Base-by-base conservation (phyloP, 768 basidiomycete genomes). In the Hemileccinum rubropunctum region DNA sequence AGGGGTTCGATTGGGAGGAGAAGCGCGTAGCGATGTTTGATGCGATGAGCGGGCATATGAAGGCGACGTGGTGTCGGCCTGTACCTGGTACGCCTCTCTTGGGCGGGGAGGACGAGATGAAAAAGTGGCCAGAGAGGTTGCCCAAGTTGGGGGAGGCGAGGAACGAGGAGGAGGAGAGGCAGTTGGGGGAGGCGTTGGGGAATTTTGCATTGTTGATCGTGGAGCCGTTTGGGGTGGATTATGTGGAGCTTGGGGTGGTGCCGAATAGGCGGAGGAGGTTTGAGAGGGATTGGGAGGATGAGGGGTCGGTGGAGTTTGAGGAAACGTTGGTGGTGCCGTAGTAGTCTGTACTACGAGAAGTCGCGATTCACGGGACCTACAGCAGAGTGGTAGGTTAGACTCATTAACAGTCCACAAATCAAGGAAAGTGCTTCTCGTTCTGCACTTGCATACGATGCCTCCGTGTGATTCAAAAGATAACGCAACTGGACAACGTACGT, bases 171-270 rank as follows among this genome's bases (percentile, higher is more conserved):
- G 74, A 70, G n/a, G 68, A 69, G 67, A 65, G 61, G 64, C 70
- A 76, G 45, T 72, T 79, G 72, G 73, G 79, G 45, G 62, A 44
- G 32, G 86, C 90, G 28, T 64, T 86, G 52, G 56, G 65, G 9
- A 87, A 88, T 59, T 92, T 91, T 57, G 81, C 86, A 15, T 63
- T 93, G 60, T 57, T 92, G 36, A 63, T 90, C 11, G 70, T 93
- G 27, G 89, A 92, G 58, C 86, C 89, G 1, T 59, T 69, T 2
- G 76, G 79, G 47, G 80, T 91, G 30, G 91, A 94, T 62, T 79
- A 78, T 68, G 60, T 84, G 14, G 86, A 87, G 61, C 58, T 92
- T 27, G 76, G 70, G 0, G 71, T 75, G 17, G 49, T 69, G 20
- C 86, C 86, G 9, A 78, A 89, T 56, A 73, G 73, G 54, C 69